These are phyloP conservation scores for Rubus idaeus DNA, from an alignment of 306 rosid species.

Conservation along the genomic window DNA sequence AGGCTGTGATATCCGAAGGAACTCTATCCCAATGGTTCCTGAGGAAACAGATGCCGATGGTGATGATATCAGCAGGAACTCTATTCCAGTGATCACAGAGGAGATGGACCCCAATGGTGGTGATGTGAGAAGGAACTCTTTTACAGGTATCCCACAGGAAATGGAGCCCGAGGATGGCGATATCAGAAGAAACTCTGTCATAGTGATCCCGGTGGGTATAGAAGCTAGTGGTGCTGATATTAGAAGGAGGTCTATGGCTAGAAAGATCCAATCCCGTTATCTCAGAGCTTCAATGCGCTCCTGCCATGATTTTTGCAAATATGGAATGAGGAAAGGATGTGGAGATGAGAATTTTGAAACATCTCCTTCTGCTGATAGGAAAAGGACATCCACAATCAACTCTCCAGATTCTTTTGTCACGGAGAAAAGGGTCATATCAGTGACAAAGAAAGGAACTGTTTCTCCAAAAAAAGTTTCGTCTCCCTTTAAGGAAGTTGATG, in stretches of 20 bases:
- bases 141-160: slow-evolving; percentile 12
- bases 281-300: slow-evolving; percentile 50
- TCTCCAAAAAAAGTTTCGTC: slow-evolving; percentile 26
- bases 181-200: not conserved
- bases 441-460: slow-evolving; percentile 25
- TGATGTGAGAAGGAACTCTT: not conserved
- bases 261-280: slow-evolving; percentile 60
- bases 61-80: not conserved
- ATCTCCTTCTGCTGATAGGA: slow-evolving; percentile 28
- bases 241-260: slow-evolving; percentile 11
- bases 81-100: slow-evolving; percentile 9
- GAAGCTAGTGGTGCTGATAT: not conserved
- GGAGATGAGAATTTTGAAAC: slow-evolving; percentile 20
- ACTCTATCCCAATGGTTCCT: not conserved
- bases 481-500: slow-evolving; percentile 35
- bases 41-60: not conserved
- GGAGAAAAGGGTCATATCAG: slow-evolving; percentile 29
- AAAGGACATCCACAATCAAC: slow-evolving; percentile 26
- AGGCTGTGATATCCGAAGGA: slow-evolving; percentile 23
- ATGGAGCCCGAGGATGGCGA: not conserved
- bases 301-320: slow-evolving; percentile 81
- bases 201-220: not conserved
- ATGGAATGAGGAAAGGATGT: slow-evolving; percentile 45
- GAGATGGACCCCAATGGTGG: not conserved
- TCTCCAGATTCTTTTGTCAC: slow-evolving; percentile 24